phyloP scores from a whole-genome alignment of 176 grass and related monocot genomes.

The Bolboschoenus planiculmis region DNA sequence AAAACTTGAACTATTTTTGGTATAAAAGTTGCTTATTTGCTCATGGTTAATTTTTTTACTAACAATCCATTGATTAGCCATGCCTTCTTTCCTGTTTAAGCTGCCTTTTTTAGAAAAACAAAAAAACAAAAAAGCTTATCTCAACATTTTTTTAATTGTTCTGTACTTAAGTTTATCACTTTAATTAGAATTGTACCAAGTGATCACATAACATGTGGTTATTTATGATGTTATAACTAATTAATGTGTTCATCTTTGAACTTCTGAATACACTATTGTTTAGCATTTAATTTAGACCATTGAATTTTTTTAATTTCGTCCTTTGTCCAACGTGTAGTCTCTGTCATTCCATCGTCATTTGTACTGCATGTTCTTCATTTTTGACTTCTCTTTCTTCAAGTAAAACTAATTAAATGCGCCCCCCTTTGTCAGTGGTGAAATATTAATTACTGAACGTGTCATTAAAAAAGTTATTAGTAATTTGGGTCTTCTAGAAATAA shows the following conservation, averaged over 20 bases:
- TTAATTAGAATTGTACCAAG: neutral
- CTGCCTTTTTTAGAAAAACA: neutral
- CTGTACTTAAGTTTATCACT: neutral
- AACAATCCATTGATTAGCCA: too few relatives aligned
- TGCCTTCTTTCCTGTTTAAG: too few relatives aligned
- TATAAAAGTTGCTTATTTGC: too few relatives aligned
- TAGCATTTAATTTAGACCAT: neutral
- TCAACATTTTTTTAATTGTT: neutral
- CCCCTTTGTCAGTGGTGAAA: neutral
- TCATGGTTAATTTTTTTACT: too few relatives aligned
- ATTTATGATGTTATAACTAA: neutral
- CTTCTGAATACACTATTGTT: neutral
- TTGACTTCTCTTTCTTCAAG: conserved; percentile 4
- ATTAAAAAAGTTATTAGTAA: neutral
- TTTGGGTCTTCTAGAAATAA: neutral
- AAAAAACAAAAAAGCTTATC: too few relatives aligned
- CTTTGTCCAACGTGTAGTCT: neutral
- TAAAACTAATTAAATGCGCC: neutral
- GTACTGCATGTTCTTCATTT: conserved; percentile 12
- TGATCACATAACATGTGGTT: neutral
- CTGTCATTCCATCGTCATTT: neutral
- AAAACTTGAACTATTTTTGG: too few relatives aligned
- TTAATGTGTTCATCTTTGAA: neutral
- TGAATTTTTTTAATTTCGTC: neutral
- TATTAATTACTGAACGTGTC: neutral